phyloP scores from a whole-genome alignment of 352 stramenopile genomes.

The Globisporangium nunn region DNA sequence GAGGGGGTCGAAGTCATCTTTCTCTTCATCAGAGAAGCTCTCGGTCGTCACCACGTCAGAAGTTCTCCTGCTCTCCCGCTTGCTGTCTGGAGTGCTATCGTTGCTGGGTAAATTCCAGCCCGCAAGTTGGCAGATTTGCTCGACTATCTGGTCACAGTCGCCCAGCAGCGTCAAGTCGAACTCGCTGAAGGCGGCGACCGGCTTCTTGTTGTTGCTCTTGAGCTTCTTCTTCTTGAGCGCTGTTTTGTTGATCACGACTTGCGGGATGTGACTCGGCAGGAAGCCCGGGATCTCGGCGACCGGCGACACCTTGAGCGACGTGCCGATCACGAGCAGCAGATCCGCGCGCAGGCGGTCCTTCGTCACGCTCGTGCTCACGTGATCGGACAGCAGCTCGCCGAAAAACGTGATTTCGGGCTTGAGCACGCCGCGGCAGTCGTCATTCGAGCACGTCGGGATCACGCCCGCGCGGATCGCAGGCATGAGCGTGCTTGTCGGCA shows the following conservation, averaged over 20 bases:
- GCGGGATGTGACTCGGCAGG: conserved; percentile 67
- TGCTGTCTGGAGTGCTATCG: too few species aligned
- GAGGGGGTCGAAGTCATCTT: conserved; percentile 6
- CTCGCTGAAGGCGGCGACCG: conserved; percentile 7
- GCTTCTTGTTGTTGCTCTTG: conserved; percentile 28
- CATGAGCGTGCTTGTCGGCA: conserved; percentile 45
- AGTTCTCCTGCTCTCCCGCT: background rate
- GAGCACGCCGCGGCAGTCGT: conserved; percentile 87
- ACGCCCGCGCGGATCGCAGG: conserved; percentile 67
- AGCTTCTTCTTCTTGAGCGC: conserved; percentile 75
- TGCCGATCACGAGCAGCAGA: conserved; percentile 97
- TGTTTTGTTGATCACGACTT: conserved; percentile 89
- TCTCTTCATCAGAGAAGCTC: background rate
- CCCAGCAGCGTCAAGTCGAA: conserved; percentile 82
- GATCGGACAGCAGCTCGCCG: conserved; percentile 88
- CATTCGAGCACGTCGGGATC: conserved; percentile 56
- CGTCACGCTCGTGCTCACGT: conserved; percentile 78
- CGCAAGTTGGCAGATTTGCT: conserved; percentile 52
- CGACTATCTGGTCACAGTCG: conserved; percentile 72
- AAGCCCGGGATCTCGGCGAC: conserved; percentile 90
- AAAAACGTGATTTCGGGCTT: conserved; percentile 99
- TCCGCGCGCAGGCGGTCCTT: conserved; percentile 83
- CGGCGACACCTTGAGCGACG: conserved; percentile 94
- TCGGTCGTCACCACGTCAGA: conserved; percentile 1
- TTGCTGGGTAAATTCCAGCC: conserved; percentile 31